Evolutionary conservation across 2,329 filamentous ascomycete genomes (phyloP).

Genomic region (Aspergillus awamori): DNA sequence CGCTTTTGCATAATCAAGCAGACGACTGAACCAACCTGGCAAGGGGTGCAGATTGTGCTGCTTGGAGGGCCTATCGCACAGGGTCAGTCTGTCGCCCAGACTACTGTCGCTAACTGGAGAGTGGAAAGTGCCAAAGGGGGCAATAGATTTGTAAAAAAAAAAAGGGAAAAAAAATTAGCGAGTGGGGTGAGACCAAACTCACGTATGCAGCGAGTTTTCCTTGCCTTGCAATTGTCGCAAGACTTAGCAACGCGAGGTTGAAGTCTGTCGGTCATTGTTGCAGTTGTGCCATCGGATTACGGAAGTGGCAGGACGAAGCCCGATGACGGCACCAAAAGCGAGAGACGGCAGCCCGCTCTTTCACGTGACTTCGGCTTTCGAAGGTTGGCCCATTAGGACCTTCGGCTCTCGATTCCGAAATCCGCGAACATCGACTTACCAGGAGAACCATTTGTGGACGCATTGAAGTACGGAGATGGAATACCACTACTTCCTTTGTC

Average conservation of each 20-base stretch:
- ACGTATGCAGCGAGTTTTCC: neutral
- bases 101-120: neutral
- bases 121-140: neutral
- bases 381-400: neutral
- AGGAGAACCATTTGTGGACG: too few relatives aligned
- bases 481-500: too few relatives aligned
- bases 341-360: neutral
- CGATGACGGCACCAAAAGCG: neutral
- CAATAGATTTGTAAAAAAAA: neutral
- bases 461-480: too few relatives aligned
- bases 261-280: neutral
- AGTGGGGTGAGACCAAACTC: neutral
- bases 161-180: neutral
- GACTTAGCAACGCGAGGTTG: neutral
- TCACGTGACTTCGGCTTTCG: neutral
- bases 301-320: neutral
- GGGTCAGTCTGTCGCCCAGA: neutral
- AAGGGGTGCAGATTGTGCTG: neutral
- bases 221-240: neutral
- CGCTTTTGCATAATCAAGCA: too few relatives aligned
- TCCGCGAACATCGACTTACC: neutral
- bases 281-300: too few relatives aligned
- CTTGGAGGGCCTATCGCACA: neutral
- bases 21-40: neutral
- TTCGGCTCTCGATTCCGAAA: neutral